Evolutionary conservation across 305 asterid species (phyloP).

Genomic region (Fraxinus ornus): DNA sequence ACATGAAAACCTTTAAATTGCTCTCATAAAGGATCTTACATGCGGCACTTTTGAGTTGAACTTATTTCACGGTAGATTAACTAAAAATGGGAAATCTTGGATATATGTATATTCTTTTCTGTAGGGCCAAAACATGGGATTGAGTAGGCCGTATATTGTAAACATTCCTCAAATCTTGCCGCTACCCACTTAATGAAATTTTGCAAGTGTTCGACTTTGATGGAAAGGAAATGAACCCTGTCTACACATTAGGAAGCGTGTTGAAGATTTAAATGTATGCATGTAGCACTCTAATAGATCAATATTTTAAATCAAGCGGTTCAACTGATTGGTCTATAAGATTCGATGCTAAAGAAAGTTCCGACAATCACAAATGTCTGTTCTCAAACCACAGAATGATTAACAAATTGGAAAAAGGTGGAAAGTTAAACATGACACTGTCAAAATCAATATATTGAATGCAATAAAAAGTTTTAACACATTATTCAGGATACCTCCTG

Average conservation of each 20-base stretch:
- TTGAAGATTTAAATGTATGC: background rate
- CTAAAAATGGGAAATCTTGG: constrained; percentile 4
- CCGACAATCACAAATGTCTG: background rate
- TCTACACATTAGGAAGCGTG: background rate
- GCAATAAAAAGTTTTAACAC: background rate
- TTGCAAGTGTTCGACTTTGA: background rate
- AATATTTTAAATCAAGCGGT: background rate
- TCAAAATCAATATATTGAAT: background rate
- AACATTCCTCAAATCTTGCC: background rate
- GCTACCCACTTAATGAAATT: background rate
- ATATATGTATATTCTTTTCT: background rate
- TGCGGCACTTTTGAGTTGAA: background rate
- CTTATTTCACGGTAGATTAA: background rate
- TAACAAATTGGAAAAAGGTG: background rate
- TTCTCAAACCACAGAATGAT: background rate
- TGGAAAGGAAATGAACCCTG: background rate
- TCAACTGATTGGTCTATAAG: background rate
- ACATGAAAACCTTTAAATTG: constrained; percentile 3
- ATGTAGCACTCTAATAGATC: background rate
- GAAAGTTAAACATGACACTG: background rate
- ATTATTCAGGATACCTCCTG: background rate
- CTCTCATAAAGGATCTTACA: background rate
- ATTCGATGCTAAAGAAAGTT: background rate
- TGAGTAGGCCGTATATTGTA: background rate
- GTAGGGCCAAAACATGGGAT: background rate